A percentile compares a stretch with the other conserved stretches of the same genome.
phyloP scores from a whole-genome alignment of 1,284 basidiomycete genomes.

The Leccinum subrobustum region DNA sequence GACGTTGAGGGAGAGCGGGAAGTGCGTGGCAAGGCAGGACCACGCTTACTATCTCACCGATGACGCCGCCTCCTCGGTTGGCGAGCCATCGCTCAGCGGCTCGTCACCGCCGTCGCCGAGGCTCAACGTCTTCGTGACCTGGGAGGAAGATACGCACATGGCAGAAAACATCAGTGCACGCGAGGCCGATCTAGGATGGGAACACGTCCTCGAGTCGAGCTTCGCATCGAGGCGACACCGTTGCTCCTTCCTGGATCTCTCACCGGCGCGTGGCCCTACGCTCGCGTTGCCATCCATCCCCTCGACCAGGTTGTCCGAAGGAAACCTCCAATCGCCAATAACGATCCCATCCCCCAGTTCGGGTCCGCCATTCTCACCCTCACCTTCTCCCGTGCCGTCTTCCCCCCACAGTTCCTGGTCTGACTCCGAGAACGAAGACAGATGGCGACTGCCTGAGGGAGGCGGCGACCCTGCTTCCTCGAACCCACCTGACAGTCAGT shows the following conservation, averaged over 20 bases:
- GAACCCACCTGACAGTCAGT: not conserved
- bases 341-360: slow-evolving; percentile 24
- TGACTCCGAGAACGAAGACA: slow-evolving; percentile 18
- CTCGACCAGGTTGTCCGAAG: slow-evolving; percentile 24
- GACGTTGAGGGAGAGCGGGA: slow-evolving; percentile 26
- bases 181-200: slow-evolving; percentile 9
- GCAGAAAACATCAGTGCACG: not conserved
- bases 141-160: slow-evolving; percentile 18
- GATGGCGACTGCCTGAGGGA: not conserved
- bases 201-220: slow-evolving; percentile 12
- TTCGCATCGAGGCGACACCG: slow-evolving; percentile 3
- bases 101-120: slow-evolving; percentile 26
- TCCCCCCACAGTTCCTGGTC: slow-evolving; percentile 13
- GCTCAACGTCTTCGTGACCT: slow-evolving; percentile 15
- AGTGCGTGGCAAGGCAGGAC: not conserved
- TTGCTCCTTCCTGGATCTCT: slow-evolving; percentile 3
- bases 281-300: slow-evolving; percentile 30
- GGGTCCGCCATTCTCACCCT: slow-evolving; percentile 17
- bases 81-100: slow-evolving; percentile 14
- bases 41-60: slow-evolving; percentile 22
- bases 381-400: slow-evolving; percentile 13
- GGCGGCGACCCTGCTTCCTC: not conserved
- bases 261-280: slow-evolving; percentile 1
- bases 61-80: slow-evolving; percentile 13
- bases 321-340: slow-evolving; percentile 25